A percentile compares a stretch with the other conserved stretches of the same genome.
These are phyloP conservation scores for Trichoderma cornu-damae DNA, from an alignment of 2,329 filamentous ascomycete species.

Conservation along the genomic window DNA sequence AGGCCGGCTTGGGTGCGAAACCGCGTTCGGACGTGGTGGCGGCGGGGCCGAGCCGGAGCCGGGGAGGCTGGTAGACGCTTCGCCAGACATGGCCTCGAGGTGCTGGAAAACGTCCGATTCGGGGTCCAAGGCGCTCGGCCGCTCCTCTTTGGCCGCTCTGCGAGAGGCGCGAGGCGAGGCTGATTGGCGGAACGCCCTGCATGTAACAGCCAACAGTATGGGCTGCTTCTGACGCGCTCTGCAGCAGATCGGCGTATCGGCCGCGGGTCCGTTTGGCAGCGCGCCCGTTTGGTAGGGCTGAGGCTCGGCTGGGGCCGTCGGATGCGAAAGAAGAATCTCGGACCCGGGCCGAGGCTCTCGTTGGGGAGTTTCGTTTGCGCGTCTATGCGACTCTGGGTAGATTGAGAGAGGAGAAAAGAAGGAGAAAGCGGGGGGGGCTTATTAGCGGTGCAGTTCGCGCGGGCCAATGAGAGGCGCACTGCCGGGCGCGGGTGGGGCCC, in stretches of 20 bases:
- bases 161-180: not conserved
- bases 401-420: not conserved
- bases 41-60: constrained; percentile 18
- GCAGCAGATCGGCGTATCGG: not conserved
- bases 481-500: no score
- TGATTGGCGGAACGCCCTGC: constrained; percentile 14
- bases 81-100: constrained; percentile 1
- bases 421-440: constrained; percentile 7
- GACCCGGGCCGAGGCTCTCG: constrained; percentile 9
- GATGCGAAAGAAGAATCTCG: constrained; percentile 7
- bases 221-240: not conserved
- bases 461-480: no score
- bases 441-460: not conserved
- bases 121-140: not conserved
- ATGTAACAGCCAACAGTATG: not conserved
- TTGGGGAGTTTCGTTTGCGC: constrained; percentile 2
- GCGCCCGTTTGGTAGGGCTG: constrained; percentile 14
- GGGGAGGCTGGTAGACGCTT: not conserved
- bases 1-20: constrained; percentile 16
- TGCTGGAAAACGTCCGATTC: not conserved
- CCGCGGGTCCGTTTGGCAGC: not conserved
- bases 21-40: constrained; percentile 19
- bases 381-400: not conserved
- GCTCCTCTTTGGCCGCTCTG: not conserved
- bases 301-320: constrained; percentile 5